phyloP scores from a whole-genome alignment of 2,329 filamentous ascomycete species.

The Nannizziopsis barbatae region DNA sequence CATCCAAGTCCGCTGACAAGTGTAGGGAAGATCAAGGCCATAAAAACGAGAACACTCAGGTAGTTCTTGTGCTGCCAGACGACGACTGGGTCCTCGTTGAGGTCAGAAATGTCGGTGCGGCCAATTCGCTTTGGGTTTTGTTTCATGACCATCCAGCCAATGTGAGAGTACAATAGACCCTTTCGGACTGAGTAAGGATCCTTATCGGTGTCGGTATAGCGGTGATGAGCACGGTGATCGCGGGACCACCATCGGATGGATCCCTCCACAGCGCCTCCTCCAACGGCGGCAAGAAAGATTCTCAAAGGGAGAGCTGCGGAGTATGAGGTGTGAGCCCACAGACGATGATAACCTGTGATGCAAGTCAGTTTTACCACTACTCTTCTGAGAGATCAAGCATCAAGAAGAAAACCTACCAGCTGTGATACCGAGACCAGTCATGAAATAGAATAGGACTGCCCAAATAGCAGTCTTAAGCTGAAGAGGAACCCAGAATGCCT shows the following conservation, averaged over 20 bases:
- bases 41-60: slow-evolving; percentile 64
- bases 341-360: slow-evolving; percentile 58
- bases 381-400: slow-evolving; percentile 5
- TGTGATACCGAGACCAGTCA: slow-evolving; percentile 69
- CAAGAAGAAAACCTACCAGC: slow-evolving; percentile 45
- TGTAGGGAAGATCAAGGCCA: slow-evolving; percentile 66
- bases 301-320: slow-evolving; percentile 64
- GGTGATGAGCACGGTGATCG: slow-evolving; percentile 77
- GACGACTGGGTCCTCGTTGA: slow-evolving; percentile 76
- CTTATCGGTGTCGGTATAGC: slow-evolving; percentile 86
- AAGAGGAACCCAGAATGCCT: slow-evolving; percentile 68
- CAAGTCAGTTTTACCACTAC: neutral
- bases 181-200: slow-evolving; percentile 86
- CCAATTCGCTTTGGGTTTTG: slow-evolving; percentile 84
- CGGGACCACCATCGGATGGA: slow-evolving; percentile 84
- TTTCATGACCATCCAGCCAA: slow-evolving; percentile 90
- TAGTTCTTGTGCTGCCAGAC: slow-evolving; percentile 84
- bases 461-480: slow-evolving; percentile 60
- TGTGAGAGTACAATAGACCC: slow-evolving; percentile 69
- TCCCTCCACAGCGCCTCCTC: slow-evolving; percentile 72
- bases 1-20: slow-evolving; percentile 65
- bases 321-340: slow-evolving; percentile 80
- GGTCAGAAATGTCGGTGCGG: slow-evolving; percentile 75
- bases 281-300: slow-evolving; percentile 70
- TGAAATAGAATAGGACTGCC: slow-evolving; percentile 70